phyloP scores from a whole-genome alignment of 805 yeast genomes.

The Maudiozyma serrabonitensis region DNA sequence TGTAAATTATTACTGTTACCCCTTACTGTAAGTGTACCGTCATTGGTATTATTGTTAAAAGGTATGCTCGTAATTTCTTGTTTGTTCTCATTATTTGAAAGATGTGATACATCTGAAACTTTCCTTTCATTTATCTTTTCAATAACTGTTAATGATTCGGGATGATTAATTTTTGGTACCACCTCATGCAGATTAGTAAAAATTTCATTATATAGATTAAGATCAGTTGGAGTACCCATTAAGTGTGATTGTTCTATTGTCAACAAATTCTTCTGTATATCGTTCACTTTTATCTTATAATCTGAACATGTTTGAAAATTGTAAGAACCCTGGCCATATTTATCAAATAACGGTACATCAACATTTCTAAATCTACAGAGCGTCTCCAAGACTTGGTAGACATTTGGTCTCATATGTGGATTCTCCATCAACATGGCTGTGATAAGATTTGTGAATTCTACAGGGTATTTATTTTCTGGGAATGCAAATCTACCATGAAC shows the following conservation, averaged over 20 bases:
- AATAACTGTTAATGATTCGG: not conserved
- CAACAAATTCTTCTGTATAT: conserved; percentile 21
- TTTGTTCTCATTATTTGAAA: not conserved
- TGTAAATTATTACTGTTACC: not conserved
- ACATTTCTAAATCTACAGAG: conserved; percentile 52
- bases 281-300: conserved; percentile 34
- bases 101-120: conserved; percentile 3
- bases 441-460: conserved; percentile 63
- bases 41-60: not conserved
- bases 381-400: conserved; percentile 65
- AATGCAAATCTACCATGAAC: conserved; percentile 75
- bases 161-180: conserved; percentile 14
- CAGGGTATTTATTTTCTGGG: conserved; percentile 65
- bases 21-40: not conserved
- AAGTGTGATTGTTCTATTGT: conserved; percentile 10
- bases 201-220: conserved; percentile 5
- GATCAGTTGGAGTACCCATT: not conserved
- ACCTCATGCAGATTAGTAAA: conserved; percentile 24
- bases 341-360: conserved; percentile 40
- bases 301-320: conserved; percentile 46
- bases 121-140: conserved; percentile 1
- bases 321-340: conserved; percentile 41
- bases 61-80: not conserved
- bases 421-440: conserved; percentile 74
- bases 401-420: conserved; percentile 76